Evolutionary conservation across 345 rosid genomes (phyloP), one percentile per base, ranked within the genome.

Genomic region (Pistacia integerrima): DNA sequence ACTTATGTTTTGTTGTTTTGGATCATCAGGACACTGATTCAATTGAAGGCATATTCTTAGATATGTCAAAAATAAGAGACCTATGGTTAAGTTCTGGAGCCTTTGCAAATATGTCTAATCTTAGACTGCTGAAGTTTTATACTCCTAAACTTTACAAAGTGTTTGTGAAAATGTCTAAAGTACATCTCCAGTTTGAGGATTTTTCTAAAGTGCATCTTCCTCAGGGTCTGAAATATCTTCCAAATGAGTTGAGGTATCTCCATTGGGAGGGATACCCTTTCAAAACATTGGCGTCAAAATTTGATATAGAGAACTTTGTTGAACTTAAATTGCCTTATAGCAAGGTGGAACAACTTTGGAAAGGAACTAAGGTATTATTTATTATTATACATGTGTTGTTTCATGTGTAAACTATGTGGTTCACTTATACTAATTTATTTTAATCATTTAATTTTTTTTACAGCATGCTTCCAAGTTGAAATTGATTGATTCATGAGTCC

Each of bases 401-500:
- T 22, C 2, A 46, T 28, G 4, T 17, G 35, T 38, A 17, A 13
- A 14, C 28, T 44, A 41, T 59, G 13, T 3, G 13, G 35, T 72
- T 72, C 22, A 5, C 3, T 7, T 0, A 5, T 58, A 49, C 11
- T 22, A 57, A 38, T 71, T 60, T 46, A 48, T 12, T 30, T 11
- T 14, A 7, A 1, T 11, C 4, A 9, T 60, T 38, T 25, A 38
- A 13, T 12, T 30, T 25, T 51, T 69, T 10, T 52, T 25, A 16
- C 62, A 73, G 81, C 2, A 44, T 28, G 62, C 69, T 10, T 3
- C 6, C 17, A 65, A 56, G 11, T 57, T 78, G 33, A 59, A 67
- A 70, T 54, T 69, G 75, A 59, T 85, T 1, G 69, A 75, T 18
- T 4, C 30, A 69, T 17, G 16, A 70, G 38, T 85, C 81, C 6